phyloP scores from a whole-genome alignment of 1,139 yeast species.

The Protomyces macrosporus region DNA sequence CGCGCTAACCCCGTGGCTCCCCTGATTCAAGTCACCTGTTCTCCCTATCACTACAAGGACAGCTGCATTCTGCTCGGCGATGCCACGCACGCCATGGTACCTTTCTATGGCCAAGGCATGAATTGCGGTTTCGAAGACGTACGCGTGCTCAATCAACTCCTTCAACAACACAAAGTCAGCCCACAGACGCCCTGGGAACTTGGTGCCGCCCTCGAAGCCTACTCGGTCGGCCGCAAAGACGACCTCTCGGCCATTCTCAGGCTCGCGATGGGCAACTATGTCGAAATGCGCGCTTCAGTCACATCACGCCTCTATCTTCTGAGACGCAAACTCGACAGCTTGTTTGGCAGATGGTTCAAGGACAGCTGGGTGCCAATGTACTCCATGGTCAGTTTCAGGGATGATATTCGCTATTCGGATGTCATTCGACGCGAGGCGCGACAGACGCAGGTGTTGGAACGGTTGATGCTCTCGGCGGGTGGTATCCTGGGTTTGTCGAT shows the following conservation, averaged over 20 bases:
- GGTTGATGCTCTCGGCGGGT: neutral
- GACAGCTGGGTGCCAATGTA: slow-evolving; percentile 65
- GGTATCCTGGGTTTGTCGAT: neutral
- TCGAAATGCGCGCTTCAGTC: slow-evolving; percentile 84
- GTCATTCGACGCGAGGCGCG: slow-evolving; percentile 57
- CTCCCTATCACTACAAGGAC: slow-evolving; percentile 62
- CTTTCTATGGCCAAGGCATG: slow-evolving; percentile 96
- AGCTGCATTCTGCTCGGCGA: slow-evolving; percentile 74
- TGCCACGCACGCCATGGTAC: slow-evolving; percentile 96
- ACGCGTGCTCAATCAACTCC: slow-evolving; percentile 44
- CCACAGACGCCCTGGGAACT: slow-evolving; percentile 46
- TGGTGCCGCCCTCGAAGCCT: slow-evolving; percentile 51
- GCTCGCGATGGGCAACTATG: slow-evolving; percentile 73
- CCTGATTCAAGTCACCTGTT: slow-evolving; percentile 48
- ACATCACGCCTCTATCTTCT: slow-evolving; percentile 57
- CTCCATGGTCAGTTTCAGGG: slow-evolving; percentile 86
- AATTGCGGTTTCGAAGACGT: slow-evolving; percentile 95
- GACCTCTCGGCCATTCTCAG: slow-evolving; percentile 73
- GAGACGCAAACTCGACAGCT: slow-evolving; percentile 63
- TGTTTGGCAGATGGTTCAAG: slow-evolving; percentile 43
- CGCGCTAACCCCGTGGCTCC: slow-evolving; percentile 67
- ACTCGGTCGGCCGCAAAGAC: slow-evolving; percentile 53
- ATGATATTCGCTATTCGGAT: slow-evolving; percentile 68
- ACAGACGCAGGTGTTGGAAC: slow-evolving; percentile 37
- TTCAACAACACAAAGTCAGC: slow-evolving; percentile 45